Evolutionary conservation across 495 filamentous ascomycete genomes (phyloP), one percentile per base, ranked within the genome.

Genomic region (Barbatosphaeria neglecta): DNA sequence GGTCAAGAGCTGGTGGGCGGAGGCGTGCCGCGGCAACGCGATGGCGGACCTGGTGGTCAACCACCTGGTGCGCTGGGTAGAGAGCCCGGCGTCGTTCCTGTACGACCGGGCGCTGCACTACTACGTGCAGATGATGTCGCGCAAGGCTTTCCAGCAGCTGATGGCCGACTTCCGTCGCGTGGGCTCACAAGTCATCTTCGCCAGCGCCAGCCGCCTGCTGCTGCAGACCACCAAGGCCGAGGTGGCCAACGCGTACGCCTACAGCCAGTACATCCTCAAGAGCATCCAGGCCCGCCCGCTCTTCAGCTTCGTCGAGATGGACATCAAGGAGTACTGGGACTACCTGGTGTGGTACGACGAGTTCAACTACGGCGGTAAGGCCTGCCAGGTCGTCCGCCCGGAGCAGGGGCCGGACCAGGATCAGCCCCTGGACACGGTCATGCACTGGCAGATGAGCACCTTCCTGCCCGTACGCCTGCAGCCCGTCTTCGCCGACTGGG

Each of bases 311-410:
- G 81, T 99, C 41, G 93, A 99, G 53, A 74, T 99, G 9, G 86
- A 96, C 53, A 94, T 99, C 60, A 95, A 90, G 54, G 92, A 99
- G 61, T 99, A 97, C 61, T 99, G 92, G 92, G 92, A 99, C 59
- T 97, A 96, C 62, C 80, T 99, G 0, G 81, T 95, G n/a, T 99
- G 92, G 92, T 96, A 96, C 50, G 92, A 99, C 61, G 89, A 95
- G 65, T 92, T 89, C 69, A 99, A 99, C 64, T 95, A 96, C 60
- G 92, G 92, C 44, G 92, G 92, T 46, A 95, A 92, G 57, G 93
- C 87, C 3, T 92, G 85, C 57, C 75, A 79, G 24, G 77, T 92
- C 53, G 86, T 96, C n/a, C n/a, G 10, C 72, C 83, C 22, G 92
- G 93, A 57, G 62, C 59, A 18, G 90, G n/a, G n/a, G n/a, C n/a